These are phyloP conservation scores for Apiotrichum domesticum DNA, from an alignment of 1,284 basidiomycete genomes.

Conservation along the genomic window DNA sequence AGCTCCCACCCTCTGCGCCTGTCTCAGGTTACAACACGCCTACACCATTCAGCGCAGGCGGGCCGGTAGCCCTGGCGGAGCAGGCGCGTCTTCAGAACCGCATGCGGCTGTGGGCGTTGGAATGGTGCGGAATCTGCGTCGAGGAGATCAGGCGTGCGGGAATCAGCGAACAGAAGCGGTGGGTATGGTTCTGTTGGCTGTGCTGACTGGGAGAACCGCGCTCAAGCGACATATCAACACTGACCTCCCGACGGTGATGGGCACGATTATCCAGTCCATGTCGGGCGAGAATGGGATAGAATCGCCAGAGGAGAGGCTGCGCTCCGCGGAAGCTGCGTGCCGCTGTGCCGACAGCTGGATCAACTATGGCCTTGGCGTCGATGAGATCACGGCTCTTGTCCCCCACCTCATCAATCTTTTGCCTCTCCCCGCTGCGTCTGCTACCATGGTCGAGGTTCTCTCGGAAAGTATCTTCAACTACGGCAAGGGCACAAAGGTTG, in stretches of 20 bases:
- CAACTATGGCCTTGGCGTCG: constrained; percentile 56
- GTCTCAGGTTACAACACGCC: constrained; percentile 39
- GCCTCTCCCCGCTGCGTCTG: constrained; percentile 57
- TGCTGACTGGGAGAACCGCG: constrained; percentile 24
- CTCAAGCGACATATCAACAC: constrained; percentile 41
- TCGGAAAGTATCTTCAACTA: constrained; percentile 64
- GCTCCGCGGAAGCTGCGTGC: constrained; percentile 62
- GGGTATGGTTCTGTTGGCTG: constrained; percentile 31
- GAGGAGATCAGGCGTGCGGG: constrained; percentile 72
- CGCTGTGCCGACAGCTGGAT: constrained; percentile 79
- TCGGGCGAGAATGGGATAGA: constrained; percentile 22
- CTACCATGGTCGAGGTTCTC: constrained; percentile 69
- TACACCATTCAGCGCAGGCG: constrained; percentile 45
- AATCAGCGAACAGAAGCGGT: constrained; percentile 68
- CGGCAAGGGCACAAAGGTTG: constrained; percentile 62
- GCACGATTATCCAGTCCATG: constrained; percentile 58
- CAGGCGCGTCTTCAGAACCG: constrained; percentile 20
- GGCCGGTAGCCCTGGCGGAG: constrained; percentile 5
- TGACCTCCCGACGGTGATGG: constrained; percentile 63
- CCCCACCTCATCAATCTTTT: constrained; percentile 54
- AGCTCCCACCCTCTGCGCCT: constrained; percentile 31
- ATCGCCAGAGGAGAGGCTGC: constrained; percentile 33
- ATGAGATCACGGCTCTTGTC: constrained; percentile 51
- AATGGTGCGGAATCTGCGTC: constrained; percentile 74
- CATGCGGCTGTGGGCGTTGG: constrained; percentile 51